Evolutionary conservation across 2,329 filamentous ascomycete genomes (phyloP).

Genomic region (Fusarium robinianum): DNA sequence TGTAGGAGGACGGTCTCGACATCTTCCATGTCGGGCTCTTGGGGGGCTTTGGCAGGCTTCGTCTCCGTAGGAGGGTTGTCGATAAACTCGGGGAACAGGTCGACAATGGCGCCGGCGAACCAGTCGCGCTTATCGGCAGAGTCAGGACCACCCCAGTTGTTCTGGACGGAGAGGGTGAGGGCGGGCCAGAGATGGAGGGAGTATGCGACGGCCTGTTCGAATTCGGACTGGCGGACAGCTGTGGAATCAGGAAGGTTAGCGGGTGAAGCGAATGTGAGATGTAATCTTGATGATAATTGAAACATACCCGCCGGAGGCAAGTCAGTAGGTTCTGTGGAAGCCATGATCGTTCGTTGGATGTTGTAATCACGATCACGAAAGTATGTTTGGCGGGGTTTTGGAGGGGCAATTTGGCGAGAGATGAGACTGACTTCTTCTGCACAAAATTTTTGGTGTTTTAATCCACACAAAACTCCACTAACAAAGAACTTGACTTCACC

Average conservation of each 20-base stretch:
- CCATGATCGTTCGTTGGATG: slow-evolving; percentile 39
- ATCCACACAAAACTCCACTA: slow-evolving; percentile 2
- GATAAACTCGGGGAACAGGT: slow-evolving; percentile 74
- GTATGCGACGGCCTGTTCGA: slow-evolving; percentile 88
- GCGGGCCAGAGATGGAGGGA: slow-evolving; percentile 86
- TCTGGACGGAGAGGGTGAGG: slow-evolving; percentile 83
- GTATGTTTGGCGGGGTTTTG: slow-evolving; percentile 37
- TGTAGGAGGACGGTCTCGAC: slow-evolving; percentile 84
- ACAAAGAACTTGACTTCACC: background rate
- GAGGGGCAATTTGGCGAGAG: slow-evolving; percentile 35
- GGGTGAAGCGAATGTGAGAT: background rate
- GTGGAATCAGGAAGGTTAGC: slow-evolving; percentile 19
- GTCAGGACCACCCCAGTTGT: slow-evolving; percentile 85
- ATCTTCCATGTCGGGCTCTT: slow-evolving; percentile 72
- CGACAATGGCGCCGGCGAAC: slow-evolving; percentile 86
- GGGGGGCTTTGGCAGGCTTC: slow-evolving; percentile 37
- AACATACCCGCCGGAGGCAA: slow-evolving; percentile 41
- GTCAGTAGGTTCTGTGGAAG: slow-evolving; percentile 38
- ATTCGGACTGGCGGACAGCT: slow-evolving; percentile 64
- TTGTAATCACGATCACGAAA: no score
- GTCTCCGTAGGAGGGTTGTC: slow-evolving; percentile 34
- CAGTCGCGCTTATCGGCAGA: slow-evolving; percentile 90
- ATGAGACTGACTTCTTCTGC: slow-evolving; percentile 26
- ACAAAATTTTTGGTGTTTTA: slow-evolving; percentile 40
- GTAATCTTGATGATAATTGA: background rate